Percentiles rank a stretch among this genome's conserved stretches.
These are phyloP conservation scores for Backusella circina DNA, from an alignment of 192 early-diverging fungal genomes.

Conservation along the genomic window DNA sequence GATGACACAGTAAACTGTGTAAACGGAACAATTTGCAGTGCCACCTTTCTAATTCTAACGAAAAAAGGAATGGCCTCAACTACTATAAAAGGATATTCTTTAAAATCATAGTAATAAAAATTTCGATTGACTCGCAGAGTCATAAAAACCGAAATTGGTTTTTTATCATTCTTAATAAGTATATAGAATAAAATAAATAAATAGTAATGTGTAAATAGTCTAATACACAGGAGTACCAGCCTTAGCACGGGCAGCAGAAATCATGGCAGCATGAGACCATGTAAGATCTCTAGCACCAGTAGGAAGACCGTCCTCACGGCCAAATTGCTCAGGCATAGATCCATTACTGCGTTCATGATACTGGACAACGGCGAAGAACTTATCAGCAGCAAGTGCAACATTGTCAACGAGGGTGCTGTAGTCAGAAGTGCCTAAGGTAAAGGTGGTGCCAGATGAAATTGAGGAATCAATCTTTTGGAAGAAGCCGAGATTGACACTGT, in stretches of 20 bases:
- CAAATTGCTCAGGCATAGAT: slow-evolving; percentile 63
- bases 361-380: slow-evolving; percentile 51
- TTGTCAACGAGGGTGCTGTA: slow-evolving; percentile 33
- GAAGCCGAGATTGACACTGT: slow-evolving; percentile 33
- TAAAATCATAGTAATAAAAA: neutral
- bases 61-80: neutral
- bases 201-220: neutral
- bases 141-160: neutral
- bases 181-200: neutral
- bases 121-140: neutral
- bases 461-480: slow-evolving; percentile 30
- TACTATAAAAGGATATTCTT: too few species aligned
- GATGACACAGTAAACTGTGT: neutral
- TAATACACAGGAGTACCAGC: slow-evolving; percentile 10
- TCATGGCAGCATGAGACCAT: slow-evolving; percentile 66
- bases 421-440: neutral
- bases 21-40: neutral
- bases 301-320: slow-evolving; percentile 47
- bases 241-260: slow-evolving; percentile 35
- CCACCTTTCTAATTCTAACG: neutral
- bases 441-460: slow-evolving; percentile 12
- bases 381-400: slow-evolving; percentile 50
- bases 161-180: neutral
- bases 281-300: slow-evolving; percentile 66
- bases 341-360: slow-evolving; percentile 49